These are phyloP conservation scores for Tolypocladium nubicola DNA, from an alignment of 2,329 filamentous ascomycete species.

Conservation along the genomic window DNA sequence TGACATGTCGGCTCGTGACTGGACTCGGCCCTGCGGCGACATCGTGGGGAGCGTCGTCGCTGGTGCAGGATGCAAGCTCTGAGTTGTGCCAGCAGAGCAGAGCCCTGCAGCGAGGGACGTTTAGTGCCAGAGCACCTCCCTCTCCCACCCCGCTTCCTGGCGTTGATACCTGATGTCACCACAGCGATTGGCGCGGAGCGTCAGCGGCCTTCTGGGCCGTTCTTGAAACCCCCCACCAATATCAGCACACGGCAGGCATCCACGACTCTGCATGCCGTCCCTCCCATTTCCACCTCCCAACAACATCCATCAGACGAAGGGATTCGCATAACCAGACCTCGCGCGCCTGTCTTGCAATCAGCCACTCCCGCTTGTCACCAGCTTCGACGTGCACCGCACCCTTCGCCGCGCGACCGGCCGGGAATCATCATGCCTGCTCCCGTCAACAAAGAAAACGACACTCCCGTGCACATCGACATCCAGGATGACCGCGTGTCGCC, in stretches of 20 bases:
- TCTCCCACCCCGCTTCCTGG: not conserved
- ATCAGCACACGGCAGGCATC: not conserved
- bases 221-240: not conserved
- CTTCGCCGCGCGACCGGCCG: not conserved
- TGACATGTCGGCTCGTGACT: conserved; percentile 20
- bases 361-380: not conserved
- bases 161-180: not conserved
- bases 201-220: not conserved
- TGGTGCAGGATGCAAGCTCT: conserved; percentile 2
- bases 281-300: not conserved
- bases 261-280: not conserved
- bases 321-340: not conserved
- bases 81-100: not conserved
- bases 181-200: not conserved
- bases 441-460: conserved; percentile 23
- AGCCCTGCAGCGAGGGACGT: not conserved
- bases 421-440: conserved; percentile 29
- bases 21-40: conserved; percentile 10
- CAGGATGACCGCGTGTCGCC: conserved; percentile 30
- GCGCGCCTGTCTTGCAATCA: not conserved
- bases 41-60: conserved; percentile 5
- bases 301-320: not conserved
- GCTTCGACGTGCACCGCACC: not conserved
- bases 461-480: conserved; percentile 37
- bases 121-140: not conserved